Evolutionary conservation across 2,329 filamentous ascomycete species (phyloP).

Genomic region (Fusarium sp.): DNA sequence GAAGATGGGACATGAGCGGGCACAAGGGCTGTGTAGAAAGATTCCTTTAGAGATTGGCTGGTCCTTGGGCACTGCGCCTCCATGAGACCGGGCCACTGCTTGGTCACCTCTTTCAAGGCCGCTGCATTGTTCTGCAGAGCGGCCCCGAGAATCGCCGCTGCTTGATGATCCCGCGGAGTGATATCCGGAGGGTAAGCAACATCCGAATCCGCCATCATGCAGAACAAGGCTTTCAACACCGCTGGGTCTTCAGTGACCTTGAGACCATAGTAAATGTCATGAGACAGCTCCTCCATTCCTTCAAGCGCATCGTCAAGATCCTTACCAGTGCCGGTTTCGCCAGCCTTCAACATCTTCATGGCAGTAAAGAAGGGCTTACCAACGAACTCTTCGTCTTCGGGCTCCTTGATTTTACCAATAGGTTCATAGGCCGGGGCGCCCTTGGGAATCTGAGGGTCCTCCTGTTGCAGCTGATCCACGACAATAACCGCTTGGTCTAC

Average conservation of each 20-base stretch:
- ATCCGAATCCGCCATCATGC: constrained; percentile 60
- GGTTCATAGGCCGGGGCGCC: constrained; percentile 70
- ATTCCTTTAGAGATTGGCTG: constrained; percentile 51
- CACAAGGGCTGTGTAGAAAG: constrained; percentile 59
- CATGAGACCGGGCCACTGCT: constrained; percentile 61
- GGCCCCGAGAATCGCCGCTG: constrained; percentile 69
- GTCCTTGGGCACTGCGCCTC: constrained; percentile 54
- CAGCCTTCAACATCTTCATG: constrained; percentile 64
- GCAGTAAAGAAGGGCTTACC: constrained; percentile 56
- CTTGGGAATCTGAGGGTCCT: constrained; percentile 56
- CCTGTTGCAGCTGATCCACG: constrained; percentile 62
- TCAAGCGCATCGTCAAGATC: constrained; percentile 66
- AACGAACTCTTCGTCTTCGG: constrained; percentile 50
- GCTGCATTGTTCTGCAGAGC: constrained; percentile 75
- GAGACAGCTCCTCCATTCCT: constrained; percentile 72
- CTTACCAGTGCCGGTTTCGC: constrained; percentile 50
- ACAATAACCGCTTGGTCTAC: constrained; percentile 67
- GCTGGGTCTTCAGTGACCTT: constrained; percentile 70
- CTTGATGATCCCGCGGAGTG: constrained; percentile 63
- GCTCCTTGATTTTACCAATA: constrained; percentile 69
- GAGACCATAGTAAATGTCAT: constrained; percentile 78
- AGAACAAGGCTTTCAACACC: constrained; percentile 68
- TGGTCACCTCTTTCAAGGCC: constrained; percentile 66
- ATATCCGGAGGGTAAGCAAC: constrained; percentile 42
- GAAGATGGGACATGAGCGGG: constrained; percentile 43